Base-by-base conservation (phyloP, 805 yeast species). In the Cyberlindnera subsufficiens region DNA sequence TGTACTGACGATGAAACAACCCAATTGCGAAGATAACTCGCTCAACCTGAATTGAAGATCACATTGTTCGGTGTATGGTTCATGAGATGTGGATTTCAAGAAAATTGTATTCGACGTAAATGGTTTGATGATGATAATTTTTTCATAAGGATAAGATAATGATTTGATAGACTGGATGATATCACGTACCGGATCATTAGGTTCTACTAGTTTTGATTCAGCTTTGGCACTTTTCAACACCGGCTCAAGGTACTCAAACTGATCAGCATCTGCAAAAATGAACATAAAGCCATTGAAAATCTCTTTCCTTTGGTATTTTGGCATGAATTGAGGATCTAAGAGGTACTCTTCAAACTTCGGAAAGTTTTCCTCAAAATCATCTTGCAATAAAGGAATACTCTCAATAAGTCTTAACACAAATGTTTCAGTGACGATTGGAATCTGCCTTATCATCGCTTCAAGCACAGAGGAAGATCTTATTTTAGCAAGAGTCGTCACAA, bases 381-480 rank as follows among this genome's bases (percentile, higher is more conserved):
- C 17, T 22, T 49, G 44, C 35, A 51, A 31, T 14, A 19, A 33
- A 5, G 47, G 48, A 6, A 48, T 54, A 3, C 45, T 37, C 1
- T 30, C 42, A 1, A 39, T 30, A 1, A 66, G 32, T 0, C 54
- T 54, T 3, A 53, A 42, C 1, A 53, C 42, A 41, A 46, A 66
- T 2, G 48, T 56, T 7, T 42, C 39, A 11, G 46, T 49, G 3
- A 61, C 60, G 2, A 69, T 47, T 1, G 69, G 67, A 0, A 66
- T 49, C 9, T 49, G 53, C 7, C 45, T 40, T 15, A 61, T 50
- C 42, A 68, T 42, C 0, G 72, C 71, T 15, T 55, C 60, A 25
- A 64, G 44, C 3, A 61, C 42, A 8, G 42, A 39, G 14, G 42
- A 33, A 7, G 42, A 39, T 19, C 29, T 27, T 14, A 30, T 5